A percentile compares a stretch with the other conserved stretches of the same genome.
Conservation (phyloP, 805 yeast species). For the Lachancea cidri region DNA sequence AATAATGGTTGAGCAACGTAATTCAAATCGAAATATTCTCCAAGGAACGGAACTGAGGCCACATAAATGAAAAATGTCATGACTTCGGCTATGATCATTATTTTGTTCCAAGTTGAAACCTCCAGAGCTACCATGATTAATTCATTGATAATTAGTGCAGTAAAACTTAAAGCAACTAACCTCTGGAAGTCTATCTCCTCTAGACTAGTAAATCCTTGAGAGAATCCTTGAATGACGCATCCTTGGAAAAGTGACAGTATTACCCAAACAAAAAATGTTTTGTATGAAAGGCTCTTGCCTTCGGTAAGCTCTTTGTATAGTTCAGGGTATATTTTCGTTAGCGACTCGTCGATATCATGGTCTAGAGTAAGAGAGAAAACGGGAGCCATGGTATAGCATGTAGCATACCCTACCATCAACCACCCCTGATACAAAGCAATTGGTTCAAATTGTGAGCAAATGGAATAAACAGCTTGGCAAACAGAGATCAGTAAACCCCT, state of each 20-base stretch:
- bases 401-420: constrained; percentile 97
- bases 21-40: constrained; percentile 77
- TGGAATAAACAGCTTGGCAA: constrained; percentile 90
- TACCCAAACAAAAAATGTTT: constrained; percentile 89
- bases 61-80: constrained; percentile 63
- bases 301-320: constrained; percentile 85
- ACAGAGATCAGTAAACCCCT: constrained; percentile 91
- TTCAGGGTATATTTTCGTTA: constrained; percentile 90
- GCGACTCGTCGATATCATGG: constrained; percentile 82
- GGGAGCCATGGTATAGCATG: constrained; percentile 96
- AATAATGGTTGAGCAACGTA: constrained; percentile 56
- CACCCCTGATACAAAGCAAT: constrained; percentile 93
- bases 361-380: constrained; percentile 91
- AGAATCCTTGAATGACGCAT: constrained; percentile 68
- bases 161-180: constrained; percentile 84
- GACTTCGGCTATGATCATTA: constrained; percentile 69
- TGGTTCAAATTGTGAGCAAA: constrained; percentile 85
- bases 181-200: constrained; percentile 47
- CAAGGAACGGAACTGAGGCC: constrained; percentile 74
- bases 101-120: constrained; percentile 83
- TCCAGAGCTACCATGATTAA: constrained; percentile 90
- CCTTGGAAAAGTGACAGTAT: constrained; percentile 90
- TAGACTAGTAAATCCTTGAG: constrained; percentile 73
- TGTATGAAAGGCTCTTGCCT: constrained; percentile 80
- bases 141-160: constrained; percentile 78